Percentiles rank a stretch among this genome's conserved stretches.
These are phyloP conservation scores for Aspergillus saccharolyticus DNA, from an alignment of 495 filamentous ascomycete genomes.

Conservation along the genomic window DNA sequence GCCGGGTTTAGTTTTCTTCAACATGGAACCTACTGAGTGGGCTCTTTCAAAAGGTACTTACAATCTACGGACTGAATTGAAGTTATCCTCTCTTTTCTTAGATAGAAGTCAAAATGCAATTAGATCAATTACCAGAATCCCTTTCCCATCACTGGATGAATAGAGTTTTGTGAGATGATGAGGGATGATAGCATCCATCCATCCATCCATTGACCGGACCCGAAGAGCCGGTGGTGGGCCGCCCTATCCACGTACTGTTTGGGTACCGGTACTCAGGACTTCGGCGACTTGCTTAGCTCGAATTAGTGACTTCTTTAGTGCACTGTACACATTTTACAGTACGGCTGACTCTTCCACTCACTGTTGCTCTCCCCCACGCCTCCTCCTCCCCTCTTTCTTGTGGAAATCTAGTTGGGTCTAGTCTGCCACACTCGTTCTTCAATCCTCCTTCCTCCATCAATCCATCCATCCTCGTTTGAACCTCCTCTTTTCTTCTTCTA, in stretches of 20 bases:
- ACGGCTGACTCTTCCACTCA: slow-evolving; percentile 16
- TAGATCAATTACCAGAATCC: too few relatives aligned
- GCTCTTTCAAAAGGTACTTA: too few relatives aligned
- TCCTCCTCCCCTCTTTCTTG: neutral
- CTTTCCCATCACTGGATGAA: neutral
- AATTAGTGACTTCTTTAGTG: neutral
- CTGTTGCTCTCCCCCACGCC: slow-evolving; percentile 3
- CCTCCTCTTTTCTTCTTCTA: slow-evolving; percentile 11
- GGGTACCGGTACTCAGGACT: neutral
- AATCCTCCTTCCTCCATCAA: slow-evolving; percentile 3
- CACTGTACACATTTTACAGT: neutral
- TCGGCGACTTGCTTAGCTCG: neutral
- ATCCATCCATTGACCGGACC: neutral
- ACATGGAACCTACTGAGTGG: neutral
- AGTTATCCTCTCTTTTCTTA: neutral
- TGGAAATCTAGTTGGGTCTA: slow-evolving; percentile 5
- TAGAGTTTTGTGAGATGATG: neutral
- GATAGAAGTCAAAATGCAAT: too few relatives aligned
- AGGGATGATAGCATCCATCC: neutral
- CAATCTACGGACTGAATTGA: too few relatives aligned
- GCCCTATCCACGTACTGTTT: neutral
- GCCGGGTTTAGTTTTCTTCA: neutral
- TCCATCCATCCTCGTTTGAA: slow-evolving; percentile 4
- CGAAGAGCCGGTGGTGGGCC: neutral
- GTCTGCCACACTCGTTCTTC: slow-evolving; percentile 2